phyloP scores from a whole-genome alignment of 2,329 filamentous ascomycete species.

The Hortaea werneckii region DNA sequence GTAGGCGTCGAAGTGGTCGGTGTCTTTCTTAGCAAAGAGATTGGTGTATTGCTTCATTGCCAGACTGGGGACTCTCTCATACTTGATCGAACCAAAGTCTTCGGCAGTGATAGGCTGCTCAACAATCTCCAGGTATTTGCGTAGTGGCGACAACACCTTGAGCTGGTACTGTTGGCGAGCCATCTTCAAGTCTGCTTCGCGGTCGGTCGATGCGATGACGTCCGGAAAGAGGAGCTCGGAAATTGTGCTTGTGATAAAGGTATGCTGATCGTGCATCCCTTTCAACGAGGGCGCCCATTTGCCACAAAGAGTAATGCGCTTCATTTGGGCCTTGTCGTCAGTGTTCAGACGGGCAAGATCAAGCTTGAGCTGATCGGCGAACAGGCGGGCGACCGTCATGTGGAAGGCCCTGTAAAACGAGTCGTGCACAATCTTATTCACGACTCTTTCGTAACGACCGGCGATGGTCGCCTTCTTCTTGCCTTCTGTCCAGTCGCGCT shows the following conservation, averaged over 20 bases:
- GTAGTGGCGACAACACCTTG: constrained; percentile 41
- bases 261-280: constrained; percentile 49
- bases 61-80: constrained; percentile 46
- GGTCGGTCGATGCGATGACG: constrained; percentile 21
- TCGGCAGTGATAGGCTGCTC: constrained; percentile 42
- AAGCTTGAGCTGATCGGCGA: constrained; percentile 43
- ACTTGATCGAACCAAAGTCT: constrained; percentile 43
- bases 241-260: constrained; percentile 47
- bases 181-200: constrained; percentile 44
- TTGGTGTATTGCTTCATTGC: constrained; percentile 46
- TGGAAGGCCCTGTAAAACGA: constrained; percentile 44
- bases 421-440: constrained; percentile 34
- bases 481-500: constrained; percentile 16
- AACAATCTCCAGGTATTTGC: constrained; percentile 43
- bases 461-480: constrained; percentile 25
- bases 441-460: constrained; percentile 32
- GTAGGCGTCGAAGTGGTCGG: constrained; percentile 41
- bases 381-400: constrained; percentile 44
- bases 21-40: constrained; percentile 43
- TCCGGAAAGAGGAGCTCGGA: constrained; percentile 44
- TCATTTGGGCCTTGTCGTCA: constrained; percentile 31
- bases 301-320: constrained; percentile 44
- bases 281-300: constrained; percentile 52
- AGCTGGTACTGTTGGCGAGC: constrained; percentile 44
- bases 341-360: constrained; percentile 37